Conservation (phyloP, 768 basidiomycete genomes). For the Lentinula sp. region DNA sequence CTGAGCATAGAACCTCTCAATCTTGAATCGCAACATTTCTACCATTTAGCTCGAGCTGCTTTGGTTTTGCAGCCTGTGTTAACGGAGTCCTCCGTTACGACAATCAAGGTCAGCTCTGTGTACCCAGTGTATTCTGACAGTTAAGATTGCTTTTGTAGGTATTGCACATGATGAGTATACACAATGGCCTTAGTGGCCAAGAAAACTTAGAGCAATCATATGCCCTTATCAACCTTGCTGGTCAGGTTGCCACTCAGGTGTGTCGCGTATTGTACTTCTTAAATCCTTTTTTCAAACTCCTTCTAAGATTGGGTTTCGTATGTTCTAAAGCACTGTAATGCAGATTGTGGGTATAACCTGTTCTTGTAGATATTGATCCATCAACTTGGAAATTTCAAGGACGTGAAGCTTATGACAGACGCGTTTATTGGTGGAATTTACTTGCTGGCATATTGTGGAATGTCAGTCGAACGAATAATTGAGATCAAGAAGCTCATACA, state of each 20-base stretch:
- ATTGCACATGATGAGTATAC: slow-evolving; percentile 47
- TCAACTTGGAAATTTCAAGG: slow-evolving; percentile 43
- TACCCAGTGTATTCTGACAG: background rate
- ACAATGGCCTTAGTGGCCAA: slow-evolving; percentile 48
- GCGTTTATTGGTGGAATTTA: slow-evolving; percentile 52
- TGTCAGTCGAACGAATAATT: slow-evolving; percentile 21
- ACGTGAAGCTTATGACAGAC: slow-evolving; percentile 46
- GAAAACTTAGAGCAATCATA: slow-evolving; percentile 44
- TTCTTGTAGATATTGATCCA: slow-evolving; percentile 40
- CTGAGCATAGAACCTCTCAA: slow-evolving; percentile 39
- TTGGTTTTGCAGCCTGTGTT: slow-evolving; percentile 40
- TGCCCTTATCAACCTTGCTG: slow-evolving; percentile 39
- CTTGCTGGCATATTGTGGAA: slow-evolving; percentile 44
- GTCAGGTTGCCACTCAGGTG: slow-evolving; percentile 43
- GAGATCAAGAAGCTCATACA: background rate
- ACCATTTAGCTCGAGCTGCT: slow-evolving; percentile 40
- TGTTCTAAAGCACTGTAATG: slow-evolving; percentile 9
- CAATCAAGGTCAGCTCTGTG: slow-evolving; percentile 29
- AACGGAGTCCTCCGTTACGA: slow-evolving; percentile 36
- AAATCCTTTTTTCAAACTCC: slow-evolving; percentile 2
- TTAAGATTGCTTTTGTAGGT: slow-evolving; percentile 19
- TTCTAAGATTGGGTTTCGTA: slow-evolving; percentile 38
- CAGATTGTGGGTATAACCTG: background rate
- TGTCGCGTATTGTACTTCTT: slow-evolving; percentile 9
- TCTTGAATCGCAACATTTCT: slow-evolving; percentile 48